These are phyloP conservation scores for Dipodascopsis tothii DNA, from an alignment of 805 yeast genomes.

Conservation along the genomic window DNA sequence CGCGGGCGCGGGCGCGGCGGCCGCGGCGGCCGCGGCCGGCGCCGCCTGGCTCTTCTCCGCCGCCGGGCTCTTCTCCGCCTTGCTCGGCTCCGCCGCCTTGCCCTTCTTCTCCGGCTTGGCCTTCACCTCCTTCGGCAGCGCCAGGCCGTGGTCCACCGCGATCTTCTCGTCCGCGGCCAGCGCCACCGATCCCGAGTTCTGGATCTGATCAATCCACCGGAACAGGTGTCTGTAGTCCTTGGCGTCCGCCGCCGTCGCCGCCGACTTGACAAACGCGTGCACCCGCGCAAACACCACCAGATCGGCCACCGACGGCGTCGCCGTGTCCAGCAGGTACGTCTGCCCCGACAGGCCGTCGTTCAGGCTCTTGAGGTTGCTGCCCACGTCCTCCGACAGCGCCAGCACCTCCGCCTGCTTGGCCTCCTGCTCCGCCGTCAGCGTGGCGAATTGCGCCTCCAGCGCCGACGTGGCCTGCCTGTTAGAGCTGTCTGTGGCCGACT, in stretches of 20 bases:
- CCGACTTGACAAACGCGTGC: constrained; percentile 47
- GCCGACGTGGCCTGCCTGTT: constrained; percentile 17
- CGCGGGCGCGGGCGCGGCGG: too few species aligned
- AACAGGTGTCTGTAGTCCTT: constrained; percentile 70
- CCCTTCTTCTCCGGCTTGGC: constrained; percentile 35
- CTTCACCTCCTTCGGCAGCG: constrained; percentile 68
- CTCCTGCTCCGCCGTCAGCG: constrained; percentile 41
- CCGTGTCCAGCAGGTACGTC: constrained; percentile 64
- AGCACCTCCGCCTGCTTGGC: constrained; percentile 76
- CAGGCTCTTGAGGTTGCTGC: constrained; percentile 46
- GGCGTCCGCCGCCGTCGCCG: constrained; percentile 51
- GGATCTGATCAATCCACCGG: constrained; percentile 89
- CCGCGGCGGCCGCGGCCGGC: constrained; percentile 8
- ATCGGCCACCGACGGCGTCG: constrained; percentile 60
- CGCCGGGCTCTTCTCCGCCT: too few species aligned
- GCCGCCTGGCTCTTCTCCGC: too few species aligned
- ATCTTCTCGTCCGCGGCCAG: constrained; percentile 49
- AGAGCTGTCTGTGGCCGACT: neutral
- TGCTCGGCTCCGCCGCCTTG: constrained; percentile 32
- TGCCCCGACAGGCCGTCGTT: constrained; percentile 61
- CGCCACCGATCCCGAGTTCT: constrained; percentile 41
- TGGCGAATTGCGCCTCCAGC: constrained; percentile 19
- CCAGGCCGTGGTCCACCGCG: constrained; percentile 50
- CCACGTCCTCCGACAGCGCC: constrained; percentile 59
- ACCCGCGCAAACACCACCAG: constrained; percentile 58